A percentile compares a stretch with the other conserved stretches of the same genome.
Evolutionary conservation across 768 basidiomycete genomes (phyloP).

Genomic region (Vararia minispora): DNA sequence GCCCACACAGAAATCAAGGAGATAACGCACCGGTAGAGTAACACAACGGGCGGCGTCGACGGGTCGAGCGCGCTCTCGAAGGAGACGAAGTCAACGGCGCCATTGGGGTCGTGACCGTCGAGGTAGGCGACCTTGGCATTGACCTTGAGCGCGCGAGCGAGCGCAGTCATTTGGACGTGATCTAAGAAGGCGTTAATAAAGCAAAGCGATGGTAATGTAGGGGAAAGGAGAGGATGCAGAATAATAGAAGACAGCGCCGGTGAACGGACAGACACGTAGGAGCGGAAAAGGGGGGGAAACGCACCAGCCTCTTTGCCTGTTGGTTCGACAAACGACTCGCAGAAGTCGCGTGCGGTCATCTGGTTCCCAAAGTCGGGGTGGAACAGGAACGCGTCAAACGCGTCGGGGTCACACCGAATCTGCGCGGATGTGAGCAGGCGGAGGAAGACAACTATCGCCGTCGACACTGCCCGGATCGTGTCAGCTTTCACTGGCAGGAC

Average conservation of each 20-base stretch:
- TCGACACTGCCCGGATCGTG: slow-evolving; percentile 35
- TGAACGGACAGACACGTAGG: background rate
- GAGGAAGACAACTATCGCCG: slow-evolving; percentile 70
- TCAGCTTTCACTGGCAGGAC: background rate
- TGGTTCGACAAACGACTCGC: slow-evolving; percentile 67
- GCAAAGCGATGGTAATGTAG: too few relatives aligned
- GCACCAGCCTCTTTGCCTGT: slow-evolving; percentile 68
- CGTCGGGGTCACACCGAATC: slow-evolving; percentile 51
- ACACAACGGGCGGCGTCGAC: slow-evolving; percentile 40
- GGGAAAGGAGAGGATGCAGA: too few relatives aligned
- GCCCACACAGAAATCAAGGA: background rate
- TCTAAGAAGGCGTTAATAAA: slow-evolving; percentile 33
- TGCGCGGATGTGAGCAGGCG: slow-evolving; percentile 77
- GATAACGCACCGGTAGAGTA: slow-evolving; percentile 61
- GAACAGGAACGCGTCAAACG: slow-evolving; percentile 63
- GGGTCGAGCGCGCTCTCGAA: slow-evolving; percentile 40
- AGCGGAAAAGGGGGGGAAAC: slow-evolving; percentile 1
- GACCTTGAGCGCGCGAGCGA: slow-evolving; percentile 54
- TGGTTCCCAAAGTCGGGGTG: slow-evolving; percentile 58
- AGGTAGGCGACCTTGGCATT: slow-evolving; percentile 73
- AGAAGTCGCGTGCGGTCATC: slow-evolving; percentile 55
- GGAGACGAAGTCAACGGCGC: slow-evolving; percentile 54
- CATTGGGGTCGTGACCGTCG: slow-evolving; percentile 43
- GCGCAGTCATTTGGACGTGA: slow-evolving; percentile 72
- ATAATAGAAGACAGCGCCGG: too few relatives aligned